A percentile compares a stretch with the other conserved stretches of the same genome.
These are phyloP conservation scores for Candida broadrunensis DNA, from an alignment of 805 yeast genomes.

Conservation along the genomic window DNA sequence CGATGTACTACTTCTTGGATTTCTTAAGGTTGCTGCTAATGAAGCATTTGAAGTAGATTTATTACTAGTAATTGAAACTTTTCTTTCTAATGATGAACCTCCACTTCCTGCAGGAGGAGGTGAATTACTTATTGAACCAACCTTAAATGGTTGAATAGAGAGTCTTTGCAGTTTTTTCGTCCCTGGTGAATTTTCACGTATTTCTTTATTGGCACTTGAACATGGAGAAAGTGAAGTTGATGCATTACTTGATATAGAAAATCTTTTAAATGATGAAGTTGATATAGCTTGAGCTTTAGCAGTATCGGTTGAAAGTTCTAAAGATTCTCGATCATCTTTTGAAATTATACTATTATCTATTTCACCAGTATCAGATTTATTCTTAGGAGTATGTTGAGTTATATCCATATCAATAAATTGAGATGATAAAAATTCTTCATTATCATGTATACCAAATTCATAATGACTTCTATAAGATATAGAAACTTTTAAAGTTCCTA, in stretches of 20 bases:
- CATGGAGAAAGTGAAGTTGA: conserved; percentile 26
- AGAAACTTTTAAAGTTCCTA: conserved; percentile 70
- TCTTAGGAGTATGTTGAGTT: background rate
- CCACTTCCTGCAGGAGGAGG: conserved; percentile 26
- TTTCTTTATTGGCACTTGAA: conserved; percentile 9
- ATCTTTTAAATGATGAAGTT: background rate
- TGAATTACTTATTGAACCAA: conserved; percentile 53
- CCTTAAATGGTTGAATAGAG: conserved; percentile 57
- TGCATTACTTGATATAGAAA: conserved; percentile 1
- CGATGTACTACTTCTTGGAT: conserved; percentile 43
- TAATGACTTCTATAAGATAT: conserved; percentile 77
- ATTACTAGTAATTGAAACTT: conserved; percentile 43
- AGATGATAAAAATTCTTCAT: conserved; percentile 59
- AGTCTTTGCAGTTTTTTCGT: conserved; percentile 19
- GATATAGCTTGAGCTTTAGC: background rate
- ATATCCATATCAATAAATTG: conserved; percentile 52
- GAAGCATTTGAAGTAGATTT: conserved; percentile 52
- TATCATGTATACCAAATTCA: conserved; percentile 63
- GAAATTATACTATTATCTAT: background rate
- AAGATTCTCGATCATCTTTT: background rate
- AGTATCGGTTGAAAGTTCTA: background rate
- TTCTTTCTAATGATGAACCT: conserved; percentile 30
- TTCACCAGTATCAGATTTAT: background rate
- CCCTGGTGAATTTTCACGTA: conserved; percentile 10
- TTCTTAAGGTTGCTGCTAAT: conserved; percentile 49